phyloP scores from a whole-genome alignment of 345 rosid species.

The Erysimum cheiranthoides region DNA sequence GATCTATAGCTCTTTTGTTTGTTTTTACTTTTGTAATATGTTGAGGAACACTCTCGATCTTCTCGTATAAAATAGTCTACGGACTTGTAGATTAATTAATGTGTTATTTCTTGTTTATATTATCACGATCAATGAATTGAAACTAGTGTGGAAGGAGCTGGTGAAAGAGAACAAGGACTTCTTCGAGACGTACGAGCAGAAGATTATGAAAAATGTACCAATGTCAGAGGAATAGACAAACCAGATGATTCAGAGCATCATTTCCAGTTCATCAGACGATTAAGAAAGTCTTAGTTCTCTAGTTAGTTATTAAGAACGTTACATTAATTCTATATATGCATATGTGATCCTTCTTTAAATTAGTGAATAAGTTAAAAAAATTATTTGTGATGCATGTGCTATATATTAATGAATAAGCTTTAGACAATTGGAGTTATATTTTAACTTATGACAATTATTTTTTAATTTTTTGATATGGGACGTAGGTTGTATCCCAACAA shows the following conservation, averaged over 20 bases:
- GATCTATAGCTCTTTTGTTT: not conserved
- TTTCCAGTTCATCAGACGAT: not conserved
- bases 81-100: not conserved
- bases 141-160: slow-evolving; percentile 16
- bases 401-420: no score
- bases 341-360: not conserved
- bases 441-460: no score
- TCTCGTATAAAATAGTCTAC: not conserved
- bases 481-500: no score
- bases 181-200: slow-evolving; percentile 1
- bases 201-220: not conserved
- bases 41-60: not conserved
- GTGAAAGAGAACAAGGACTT: slow-evolving; percentile 19
- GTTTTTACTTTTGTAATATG: not conserved
- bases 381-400: no score
- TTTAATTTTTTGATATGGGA: no score
- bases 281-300: not conserved
- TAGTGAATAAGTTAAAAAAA: not conserved
- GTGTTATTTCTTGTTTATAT: not conserved
- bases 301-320: not conserved
- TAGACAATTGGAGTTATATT: no score
- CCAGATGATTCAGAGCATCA: not conserved
- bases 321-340: not conserved
- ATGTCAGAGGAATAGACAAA: not conserved
- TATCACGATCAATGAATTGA: no score